Evolutionary conservation across 1,284 basidiomycete genomes (phyloP).

Genomic region (Hymenochaete sp.): DNA sequence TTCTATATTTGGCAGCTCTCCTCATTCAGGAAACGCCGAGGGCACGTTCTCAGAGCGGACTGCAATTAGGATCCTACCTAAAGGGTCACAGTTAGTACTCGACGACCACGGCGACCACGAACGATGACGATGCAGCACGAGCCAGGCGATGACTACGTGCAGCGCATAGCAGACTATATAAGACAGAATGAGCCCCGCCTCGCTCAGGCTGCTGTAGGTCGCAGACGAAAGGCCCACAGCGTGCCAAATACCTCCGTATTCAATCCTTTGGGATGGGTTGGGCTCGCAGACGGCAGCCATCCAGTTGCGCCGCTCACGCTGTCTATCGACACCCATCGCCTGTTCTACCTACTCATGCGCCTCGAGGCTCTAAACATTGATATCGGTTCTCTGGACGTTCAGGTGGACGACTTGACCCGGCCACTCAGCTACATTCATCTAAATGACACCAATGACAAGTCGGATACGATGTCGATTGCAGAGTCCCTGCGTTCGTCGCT

Average conservation of each 20-base stretch:
- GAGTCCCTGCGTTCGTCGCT: slow-evolving; percentile 70
- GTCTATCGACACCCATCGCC: slow-evolving; percentile 69
- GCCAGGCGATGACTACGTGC: slow-evolving; percentile 66
- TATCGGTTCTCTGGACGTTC: slow-evolving; percentile 76
- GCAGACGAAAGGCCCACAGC: slow-evolving; percentile 40
- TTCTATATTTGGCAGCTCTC: slow-evolving; percentile 3
- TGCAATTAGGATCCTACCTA: no score
- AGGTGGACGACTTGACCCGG: slow-evolving; percentile 57
- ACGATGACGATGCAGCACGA: slow-evolving; percentile 66
- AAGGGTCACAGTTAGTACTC: no score
- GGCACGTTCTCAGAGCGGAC: no score
- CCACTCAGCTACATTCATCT: slow-evolving; percentile 68
- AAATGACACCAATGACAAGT: slow-evolving; percentile 46
- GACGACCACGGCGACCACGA: slow-evolving; percentile 16
- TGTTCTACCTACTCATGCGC: slow-evolving; percentile 83
- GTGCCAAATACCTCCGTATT: slow-evolving; percentile 36
- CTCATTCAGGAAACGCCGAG: background rate
- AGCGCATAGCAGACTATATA: slow-evolving; percentile 58
- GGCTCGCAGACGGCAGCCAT: slow-evolving; percentile 29
- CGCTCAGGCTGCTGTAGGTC: slow-evolving; percentile 49
- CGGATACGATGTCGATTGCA: slow-evolving; percentile 68
- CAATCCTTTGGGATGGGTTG: slow-evolving; percentile 61
- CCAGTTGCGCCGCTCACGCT: slow-evolving; percentile 52
- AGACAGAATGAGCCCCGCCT: slow-evolving; percentile 60
- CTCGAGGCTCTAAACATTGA: slow-evolving; percentile 70